phyloP scores from a whole-genome alignment of 1,284 basidiomycete genomes.

The Cryptococcus amylolentus region DNA sequence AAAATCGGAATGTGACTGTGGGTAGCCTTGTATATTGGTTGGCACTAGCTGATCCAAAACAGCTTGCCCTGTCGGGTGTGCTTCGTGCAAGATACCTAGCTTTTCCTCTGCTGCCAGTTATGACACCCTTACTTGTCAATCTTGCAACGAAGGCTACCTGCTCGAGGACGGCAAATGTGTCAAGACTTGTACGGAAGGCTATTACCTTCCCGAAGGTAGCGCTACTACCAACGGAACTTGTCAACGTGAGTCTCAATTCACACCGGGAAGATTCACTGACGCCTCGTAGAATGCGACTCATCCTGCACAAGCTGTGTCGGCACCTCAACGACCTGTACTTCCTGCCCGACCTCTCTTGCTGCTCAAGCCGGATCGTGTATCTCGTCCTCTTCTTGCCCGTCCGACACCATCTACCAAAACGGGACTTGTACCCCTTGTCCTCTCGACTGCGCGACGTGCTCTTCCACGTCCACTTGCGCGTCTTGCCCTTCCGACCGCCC shows the following conservation, averaged over 20 bases:
- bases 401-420: constrained; percentile 30
- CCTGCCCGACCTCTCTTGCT: constrained; percentile 30
- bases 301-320: constrained; percentile 45
- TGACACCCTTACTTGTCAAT: constrained; percentile 33
- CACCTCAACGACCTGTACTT: constrained; percentile 37
- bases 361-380: constrained; percentile 45
- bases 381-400: constrained; percentile 35
- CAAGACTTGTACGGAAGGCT: constrained; percentile 38
- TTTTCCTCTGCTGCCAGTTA: constrained; percentile 36
- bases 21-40: constrained; percentile 12
- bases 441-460: constrained; percentile 48
- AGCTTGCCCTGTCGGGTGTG: constrained; percentile 50
- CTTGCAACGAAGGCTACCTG: constrained; percentile 50
- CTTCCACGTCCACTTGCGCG: constrained; percentile 30
- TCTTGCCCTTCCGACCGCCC: constrained; percentile 45
- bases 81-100: constrained; percentile 41
- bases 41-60: not conserved
- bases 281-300: constrained; percentile 43
- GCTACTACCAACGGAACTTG: constrained; percentile 41
- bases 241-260: constrained; percentile 33
- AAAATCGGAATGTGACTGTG: constrained; percentile 49
- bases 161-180: constrained; percentile 44
- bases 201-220: constrained; percentile 27
- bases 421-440: constrained; percentile 46
- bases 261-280: constrained; percentile 1